A percentile compares a stretch with the other conserved stretches of the same genome.
Evolutionary conservation across 768 basidiomycete species (phyloP).

Genomic region (Tulasnella sp.): DNA sequence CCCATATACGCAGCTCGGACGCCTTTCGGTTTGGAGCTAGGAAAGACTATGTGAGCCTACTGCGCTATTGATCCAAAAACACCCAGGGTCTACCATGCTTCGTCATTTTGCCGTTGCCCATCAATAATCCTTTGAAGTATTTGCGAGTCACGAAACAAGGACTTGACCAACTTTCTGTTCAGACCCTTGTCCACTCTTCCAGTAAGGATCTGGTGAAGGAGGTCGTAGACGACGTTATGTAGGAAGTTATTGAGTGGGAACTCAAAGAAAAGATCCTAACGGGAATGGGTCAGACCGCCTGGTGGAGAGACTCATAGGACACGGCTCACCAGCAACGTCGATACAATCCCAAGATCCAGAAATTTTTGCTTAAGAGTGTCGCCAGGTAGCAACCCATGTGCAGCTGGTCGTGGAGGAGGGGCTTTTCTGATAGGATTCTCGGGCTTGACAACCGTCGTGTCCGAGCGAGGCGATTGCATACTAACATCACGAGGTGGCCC

Average conservation of each 20-base stretch:
- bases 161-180: conserved; percentile 73
- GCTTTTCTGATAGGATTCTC: background rate
- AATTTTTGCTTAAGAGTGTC: conserved; percentile 73
- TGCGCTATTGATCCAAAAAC: background rate
- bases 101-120: conserved; percentile 71
- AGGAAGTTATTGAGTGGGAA: conserved; percentile 98
- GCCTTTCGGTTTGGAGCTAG: conserved; percentile 60
- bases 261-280: conserved; percentile 85
- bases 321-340: conserved; percentile 61
- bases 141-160: conserved; percentile 76
- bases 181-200: conserved; percentile 58
- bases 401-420: background rate
- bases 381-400: conserved; percentile 32
- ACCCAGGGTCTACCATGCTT: conserved; percentile 47
- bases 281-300: background rate
- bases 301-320: background rate
- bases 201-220: conserved; percentile 89
- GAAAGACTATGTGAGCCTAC: background rate
- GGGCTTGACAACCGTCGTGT: background rate
- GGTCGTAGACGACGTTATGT: conserved; percentile 91
- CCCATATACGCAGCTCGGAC: conserved; percentile 93
- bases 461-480: conserved; percentile 5
- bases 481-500: background rate
- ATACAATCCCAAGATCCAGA: conserved; percentile 60
- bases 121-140: conserved; percentile 81